Base-by-base conservation (phyloP, 1,284 basidiomycete species). In the Cryptococcus jaspeensis region DNA sequence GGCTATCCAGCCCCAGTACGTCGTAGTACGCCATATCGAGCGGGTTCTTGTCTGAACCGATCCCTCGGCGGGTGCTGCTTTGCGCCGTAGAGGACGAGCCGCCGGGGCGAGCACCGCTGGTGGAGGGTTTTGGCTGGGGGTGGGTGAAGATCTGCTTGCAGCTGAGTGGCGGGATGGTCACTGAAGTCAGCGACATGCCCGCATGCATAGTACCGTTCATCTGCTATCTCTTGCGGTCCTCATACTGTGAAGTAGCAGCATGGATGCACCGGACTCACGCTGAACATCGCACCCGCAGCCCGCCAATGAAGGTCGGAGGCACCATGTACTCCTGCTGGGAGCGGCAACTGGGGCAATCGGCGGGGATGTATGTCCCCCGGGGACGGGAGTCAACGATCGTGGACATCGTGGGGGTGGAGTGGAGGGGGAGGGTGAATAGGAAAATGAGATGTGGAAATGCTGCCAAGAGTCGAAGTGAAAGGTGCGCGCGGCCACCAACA, bases 11-110 rank as follows among this genome's bases (percentile, higher is more conserved):
- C 5, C 73, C 74, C 9, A 77, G 59, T 7, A 78, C 70, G 51
- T 81, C 91, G 69, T 94, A 94, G 76, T 93, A 94, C 15, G 84
- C 87, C 18, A 88, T 91, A 73, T 95, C 92, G 43, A 96, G 79
- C 2, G 92, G 93, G 61, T 86, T 84, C 63, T 92, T 90, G 77
- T 96, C 90, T 3, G 90, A 88, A 0, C 90, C 91, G 36, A 76
- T 73, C 18, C 66, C 89, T 87, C 82, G 87, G 85, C 66, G 86
- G 40, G 45, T 44, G 42, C 42, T 44, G 36, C 62, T 35, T 32
- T 20, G 54, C 44, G 51, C 60, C 53, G 45, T 54, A 42, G 56
- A 44, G 45, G 36, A 58, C 38, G 54, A 48, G 28, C 50, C 55
- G 50, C 55, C 32, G 43, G 45, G 41, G 18, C 42, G 50, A 7